phyloP scores from a whole-genome alignment of 192 early-diverging fungal species.

The Umbelopsis vinacea region DNA sequence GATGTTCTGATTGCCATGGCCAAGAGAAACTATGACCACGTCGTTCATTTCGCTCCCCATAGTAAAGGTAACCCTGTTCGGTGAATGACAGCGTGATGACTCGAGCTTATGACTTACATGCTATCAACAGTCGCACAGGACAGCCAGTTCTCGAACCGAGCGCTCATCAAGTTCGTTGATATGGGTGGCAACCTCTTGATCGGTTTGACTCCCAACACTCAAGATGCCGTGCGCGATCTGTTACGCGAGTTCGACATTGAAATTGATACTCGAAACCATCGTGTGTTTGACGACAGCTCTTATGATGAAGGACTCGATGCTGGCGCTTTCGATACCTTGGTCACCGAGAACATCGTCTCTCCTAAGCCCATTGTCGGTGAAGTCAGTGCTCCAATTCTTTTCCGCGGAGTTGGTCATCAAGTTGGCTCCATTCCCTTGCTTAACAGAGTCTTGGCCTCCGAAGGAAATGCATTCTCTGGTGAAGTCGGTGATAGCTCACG shows the following conservation, averaged over 20 bases:
- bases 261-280: constrained; percentile 72
- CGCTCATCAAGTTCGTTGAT: constrained; percentile 85
- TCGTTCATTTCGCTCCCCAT: constrained; percentile 80
- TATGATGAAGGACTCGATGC: constrained; percentile 45
- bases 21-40: constrained; percentile 77
- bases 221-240: constrained; percentile 77
- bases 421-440: constrained; percentile 68
- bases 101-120: background rate
- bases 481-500: constrained; percentile 50
- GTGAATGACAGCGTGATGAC: background rate
- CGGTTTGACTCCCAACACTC: constrained; percentile 65
- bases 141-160: constrained; percentile 39
- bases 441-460: constrained; percentile 58
- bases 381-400: constrained; percentile 61
- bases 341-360: constrained; percentile 51
- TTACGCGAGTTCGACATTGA: constrained; percentile 90
- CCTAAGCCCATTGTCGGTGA: constrained; percentile 47
- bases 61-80: constrained; percentile 55
- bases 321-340: constrained; percentile 56
- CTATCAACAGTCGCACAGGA: constrained; percentile 1
- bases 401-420: constrained; percentile 79
- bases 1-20: constrained; percentile 62
- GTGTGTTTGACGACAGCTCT: constrained; percentile 75
- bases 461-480: constrained; percentile 70
- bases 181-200: constrained; percentile 90